A percentile compares a stretch with the other conserved stretches of the same genome.
Evolutionary conservation across 2,329 filamentous ascomycete genomes (phyloP).

Genomic region (Diplocarpon rosae): DNA sequence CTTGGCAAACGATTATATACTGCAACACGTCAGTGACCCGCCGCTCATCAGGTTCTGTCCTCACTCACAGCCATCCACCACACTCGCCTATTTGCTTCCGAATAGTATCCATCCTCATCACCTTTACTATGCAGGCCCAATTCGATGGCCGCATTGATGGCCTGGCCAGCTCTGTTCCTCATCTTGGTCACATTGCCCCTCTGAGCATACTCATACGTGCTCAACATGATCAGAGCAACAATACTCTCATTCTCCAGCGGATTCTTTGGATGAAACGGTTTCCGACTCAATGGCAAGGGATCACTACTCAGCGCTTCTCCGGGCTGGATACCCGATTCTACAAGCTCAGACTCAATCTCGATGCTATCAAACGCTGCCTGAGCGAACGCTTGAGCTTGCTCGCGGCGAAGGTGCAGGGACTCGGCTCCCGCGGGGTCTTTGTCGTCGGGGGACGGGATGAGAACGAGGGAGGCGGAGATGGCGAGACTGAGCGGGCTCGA

Average conservation of each 20-base stretch:
- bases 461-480: slow-evolving; percentile 37
- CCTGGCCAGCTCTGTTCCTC: slow-evolving; percentile 37
- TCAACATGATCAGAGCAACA: slow-evolving; percentile 37
- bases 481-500: slow-evolving; percentile 35
- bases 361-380: slow-evolving; percentile 37
- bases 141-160: slow-evolving; percentile 36
- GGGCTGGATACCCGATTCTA: slow-evolving; percentile 35
- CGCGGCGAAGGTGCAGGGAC: slow-evolving; percentile 34
- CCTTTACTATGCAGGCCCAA: slow-evolving; percentile 32
- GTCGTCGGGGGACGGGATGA: slow-evolving; percentile 34
- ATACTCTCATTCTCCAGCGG: slow-evolving; percentile 37
- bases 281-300: slow-evolving; percentile 23
- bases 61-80: slow-evolving; percentile 39
- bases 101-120: slow-evolving; percentile 30
- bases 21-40: too few species aligned
- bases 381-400: slow-evolving; percentile 38
- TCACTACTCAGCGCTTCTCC: slow-evolving; percentile 32
- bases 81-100: slow-evolving; percentile 35
- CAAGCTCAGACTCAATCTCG: slow-evolving; percentile 37
- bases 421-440: slow-evolving; percentile 25
- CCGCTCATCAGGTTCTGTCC: too few species aligned
- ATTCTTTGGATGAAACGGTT: slow-evolving; percentile 34
- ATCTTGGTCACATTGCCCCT: slow-evolving; percentile 42
- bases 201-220: slow-evolving; percentile 42
- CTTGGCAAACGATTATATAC: slow-evolving; percentile 40